Evolutionary conservation across 1,284 basidiomycete species (phyloP), one percentile per base, ranked within the genome.

Genomic region (Sanguinoderma infundibulare): DNA sequence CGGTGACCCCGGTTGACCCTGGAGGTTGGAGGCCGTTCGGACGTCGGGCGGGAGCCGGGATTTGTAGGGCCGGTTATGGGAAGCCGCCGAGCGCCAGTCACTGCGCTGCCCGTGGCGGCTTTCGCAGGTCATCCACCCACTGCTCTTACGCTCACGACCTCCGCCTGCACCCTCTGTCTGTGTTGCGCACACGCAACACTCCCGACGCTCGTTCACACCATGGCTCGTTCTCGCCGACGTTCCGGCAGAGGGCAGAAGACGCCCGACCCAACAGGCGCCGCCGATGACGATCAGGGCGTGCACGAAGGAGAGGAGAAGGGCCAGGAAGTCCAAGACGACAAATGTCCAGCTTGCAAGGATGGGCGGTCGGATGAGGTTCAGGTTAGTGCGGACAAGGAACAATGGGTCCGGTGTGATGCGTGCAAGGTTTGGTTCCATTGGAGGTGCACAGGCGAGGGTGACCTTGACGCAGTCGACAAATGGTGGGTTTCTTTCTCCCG

Each of bases 401-500:
- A 82, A 68, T 92, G 89, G 90, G 84, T 92, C 61, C 78, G 84
- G 67, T 93, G 91, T 72, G 90, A 92, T 69, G 83, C 81, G 34
- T 93, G 91, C 78, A 90, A 88, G 74, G 82, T 77, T 32, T 93
- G 91, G 91, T 92, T 87, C 73, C 91, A 93, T 71, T 93, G 91
- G 91, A 79, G 85, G 59, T 93, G 91, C 74, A 88, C 83, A n/a
- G 87, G 87, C 17, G 82, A 86, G 53, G 84, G 83, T 28, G 87
- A 90, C 64, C 79, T 90, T 28, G 86, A 87, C 28, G 77, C 70
- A 3, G 79, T 86, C 49, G 84, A 84, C 71, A 87, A 86, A 77
- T 87, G 85, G 85, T 84, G 67, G 60, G 72, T 53, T 15, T 32
- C 26, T 36, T 30, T n/a, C 36, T 34, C 28, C 32, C 20, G 12